Base-by-base conservation (phyloP, 2,329 filamentous ascomycete species). In the Paramyrothecium sp. region DNA sequence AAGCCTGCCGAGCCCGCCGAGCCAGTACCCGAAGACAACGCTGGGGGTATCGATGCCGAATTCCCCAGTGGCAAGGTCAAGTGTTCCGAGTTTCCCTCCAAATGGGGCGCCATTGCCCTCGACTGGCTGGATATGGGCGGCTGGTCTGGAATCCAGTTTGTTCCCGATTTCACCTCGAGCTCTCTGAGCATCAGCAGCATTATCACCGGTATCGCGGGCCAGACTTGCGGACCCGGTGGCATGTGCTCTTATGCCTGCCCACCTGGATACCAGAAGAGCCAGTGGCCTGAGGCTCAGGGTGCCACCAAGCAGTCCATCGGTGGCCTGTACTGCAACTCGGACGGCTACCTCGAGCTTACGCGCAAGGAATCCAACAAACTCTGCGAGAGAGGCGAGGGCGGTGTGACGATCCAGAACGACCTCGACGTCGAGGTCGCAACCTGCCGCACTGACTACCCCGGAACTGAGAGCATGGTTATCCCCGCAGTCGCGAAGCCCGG, bases 371-470 rank as follows among this genome's bases (percentile, higher is more conserved):
- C 79, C 60, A 82, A 83, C 59, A 89, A 81, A 52, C 87, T 99
- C 34, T 99, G 95, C 76, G 86, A 89, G 68, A 65, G 76, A 33
- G 92, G 93, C 60, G 82, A 84, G 53, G 86, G 87, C 46, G 85
- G 88, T 63, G 84, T 97, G 63, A 80, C 81, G 58, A 84, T 97
- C 59, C 71, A 88, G 73, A 99, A 97, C 82, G 86, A 88, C 56
- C 81, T 97, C 34, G 69, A 74, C 53, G 70, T 84, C 41, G 76
- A 83, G 48, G 89, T 91, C 26, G 83, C 89, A 49, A 84, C 96
- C 65, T 99, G 95, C 86, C 92, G 92, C 74, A 98, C 95, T 63
- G 92, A 97, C 74, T 99, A 99, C 77, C 95, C 95, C 60, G 94
- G 92, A 70, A 92, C 87, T 58, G 95, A 99, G 79, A 82, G 82